Percentiles rank a stretch among this genome's conserved stretches.
phyloP scores from a whole-genome alignment of 495 filamentous ascomycete genomes.

The Hypomontagnella submonticulosa region DNA sequence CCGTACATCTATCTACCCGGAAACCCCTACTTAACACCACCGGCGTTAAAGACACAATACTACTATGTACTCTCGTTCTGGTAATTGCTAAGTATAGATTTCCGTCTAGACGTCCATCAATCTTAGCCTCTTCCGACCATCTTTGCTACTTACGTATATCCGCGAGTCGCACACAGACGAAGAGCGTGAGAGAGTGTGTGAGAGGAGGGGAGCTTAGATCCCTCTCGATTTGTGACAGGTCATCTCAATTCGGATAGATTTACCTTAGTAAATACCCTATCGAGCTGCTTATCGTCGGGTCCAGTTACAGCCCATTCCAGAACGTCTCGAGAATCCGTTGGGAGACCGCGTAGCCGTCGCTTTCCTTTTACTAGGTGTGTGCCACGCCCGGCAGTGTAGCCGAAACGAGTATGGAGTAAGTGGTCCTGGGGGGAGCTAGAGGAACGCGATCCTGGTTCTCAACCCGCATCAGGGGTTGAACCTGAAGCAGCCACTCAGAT shows the following conservation, averaged over 20 bases:
- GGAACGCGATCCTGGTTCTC: slow-evolving; percentile 27
- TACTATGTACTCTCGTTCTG: not conserved
- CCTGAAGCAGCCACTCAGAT: slow-evolving; percentile 43
- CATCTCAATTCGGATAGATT: slow-evolving; percentile 5
- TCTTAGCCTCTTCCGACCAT: no score
- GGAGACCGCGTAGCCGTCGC: slow-evolving; percentile 4
- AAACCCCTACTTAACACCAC: slow-evolving; percentile 3
- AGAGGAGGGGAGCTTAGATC: slow-evolving; percentile 1
- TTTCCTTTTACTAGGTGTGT: slow-evolving; percentile 8
- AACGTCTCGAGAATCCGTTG: slow-evolving; percentile 24
- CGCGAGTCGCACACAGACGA: not conserved
- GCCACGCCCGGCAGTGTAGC: slow-evolving; percentile 12
- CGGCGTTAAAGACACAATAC: not conserved
- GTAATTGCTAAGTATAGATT: no score
- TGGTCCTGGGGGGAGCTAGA: slow-evolving; percentile 16
- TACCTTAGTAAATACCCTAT: slow-evolving; percentile 8
- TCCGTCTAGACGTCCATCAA: not conserved
- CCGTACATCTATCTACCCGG: no score
- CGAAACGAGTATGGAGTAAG: slow-evolving; percentile 27
- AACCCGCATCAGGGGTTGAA: slow-evolving; percentile 37
- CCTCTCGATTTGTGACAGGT: slow-evolving; percentile 28
- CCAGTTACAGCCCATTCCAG: slow-evolving; percentile 25
- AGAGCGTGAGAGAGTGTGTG: not conserved
- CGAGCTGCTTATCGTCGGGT: slow-evolving; percentile 3
- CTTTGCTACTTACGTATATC: slow-evolving; percentile 1